phyloP scores from a whole-genome alignment of 176 grass and related monocot species.

The Oryza meyeriana region DNA sequence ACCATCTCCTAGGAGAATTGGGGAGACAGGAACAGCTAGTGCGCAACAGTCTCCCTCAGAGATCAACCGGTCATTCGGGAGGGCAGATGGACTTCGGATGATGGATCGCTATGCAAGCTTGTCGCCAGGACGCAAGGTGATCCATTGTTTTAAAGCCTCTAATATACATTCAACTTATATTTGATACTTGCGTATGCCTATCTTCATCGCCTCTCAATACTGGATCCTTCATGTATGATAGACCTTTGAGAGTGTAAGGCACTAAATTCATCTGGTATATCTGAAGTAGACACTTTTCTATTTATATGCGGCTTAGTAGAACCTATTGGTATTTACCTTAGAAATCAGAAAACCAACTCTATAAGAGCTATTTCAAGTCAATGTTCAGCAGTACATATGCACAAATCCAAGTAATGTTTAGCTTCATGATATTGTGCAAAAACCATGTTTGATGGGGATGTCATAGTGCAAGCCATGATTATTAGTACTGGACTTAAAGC shows the following conservation, averaged over 20 bases:
- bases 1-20: conserved; percentile 53
- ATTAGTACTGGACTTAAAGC: not conserved
- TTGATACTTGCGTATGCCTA: not conserved
- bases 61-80: conserved; percentile 48
- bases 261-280: not conserved
- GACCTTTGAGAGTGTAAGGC: not conserved
- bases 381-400: not conserved
- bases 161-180: not conserved
- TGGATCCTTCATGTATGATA: not conserved
- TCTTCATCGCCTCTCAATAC: not conserved
- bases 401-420: conserved; percentile 1
- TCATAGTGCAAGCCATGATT: not conserved
- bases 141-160: conserved; percentile 4
- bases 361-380: not conserved
- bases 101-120: conserved; percentile 54
- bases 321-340: not conserved
- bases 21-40: conserved; percentile 27
- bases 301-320: not conserved
- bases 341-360: not conserved
- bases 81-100: conserved; percentile 42
- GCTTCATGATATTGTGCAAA: not conserved
- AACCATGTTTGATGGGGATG: not conserved
- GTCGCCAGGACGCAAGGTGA: conserved; percentile 66
- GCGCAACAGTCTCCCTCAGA: conserved; percentile 60
- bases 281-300: not conserved